A percentile compares a stretch with the other conserved stretches of the same genome.
Conservation (phyloP, 2,329 filamentous ascomycete species). For the Drechslera avenae region DNA sequence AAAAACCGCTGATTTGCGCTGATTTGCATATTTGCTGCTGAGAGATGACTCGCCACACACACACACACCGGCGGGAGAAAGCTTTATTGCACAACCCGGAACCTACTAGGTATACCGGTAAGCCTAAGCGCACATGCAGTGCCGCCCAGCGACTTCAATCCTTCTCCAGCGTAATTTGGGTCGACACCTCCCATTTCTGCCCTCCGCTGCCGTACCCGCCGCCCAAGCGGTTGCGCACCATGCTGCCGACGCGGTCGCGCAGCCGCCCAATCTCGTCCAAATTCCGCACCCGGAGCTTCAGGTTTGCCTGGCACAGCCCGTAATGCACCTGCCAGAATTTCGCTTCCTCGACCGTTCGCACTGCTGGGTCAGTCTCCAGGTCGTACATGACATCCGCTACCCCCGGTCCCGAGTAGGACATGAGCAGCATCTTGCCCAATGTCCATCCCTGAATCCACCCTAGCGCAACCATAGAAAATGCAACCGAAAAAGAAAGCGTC, state of each 20-base stretch:
- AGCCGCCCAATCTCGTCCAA: conserved; percentile 70
- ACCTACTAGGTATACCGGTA: too few species aligned
- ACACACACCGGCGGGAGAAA: conserved; percentile 21
- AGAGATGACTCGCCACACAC: conserved; percentile 31
- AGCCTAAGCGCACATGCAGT: conserved; percentile 20
- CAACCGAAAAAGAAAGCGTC: conserved; percentile 78
- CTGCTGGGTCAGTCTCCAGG: conserved; percentile 78
- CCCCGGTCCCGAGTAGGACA: conserved; percentile 73
- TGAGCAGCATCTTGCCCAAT: conserved; percentile 91
- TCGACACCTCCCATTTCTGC: conserved; percentile 89
- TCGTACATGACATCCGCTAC: conserved; percentile 80
- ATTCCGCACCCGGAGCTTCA: conserved; percentile 76
- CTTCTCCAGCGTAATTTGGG: conserved; percentile 71
- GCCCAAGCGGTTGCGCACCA: conserved; percentile 84
- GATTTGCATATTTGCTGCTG: conserved; percentile 7
- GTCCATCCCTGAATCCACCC: conserved; percentile 83
- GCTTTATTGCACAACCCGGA: conserved; percentile 25
- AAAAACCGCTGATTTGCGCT: conserved; percentile 19
- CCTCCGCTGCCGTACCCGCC: conserved; percentile 83
- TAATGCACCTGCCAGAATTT: conserved; percentile 99
- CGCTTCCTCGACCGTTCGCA: conserved; percentile 82
- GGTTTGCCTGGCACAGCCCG: conserved; percentile 91
- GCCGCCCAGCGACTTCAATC: conserved; percentile 39
- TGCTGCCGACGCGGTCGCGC: conserved; percentile 73
- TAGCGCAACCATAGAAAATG: conserved; percentile 84